Base-by-base conservation (phyloP, 805 yeast genomes). In the Jamesozyma gamospora region DNA sequence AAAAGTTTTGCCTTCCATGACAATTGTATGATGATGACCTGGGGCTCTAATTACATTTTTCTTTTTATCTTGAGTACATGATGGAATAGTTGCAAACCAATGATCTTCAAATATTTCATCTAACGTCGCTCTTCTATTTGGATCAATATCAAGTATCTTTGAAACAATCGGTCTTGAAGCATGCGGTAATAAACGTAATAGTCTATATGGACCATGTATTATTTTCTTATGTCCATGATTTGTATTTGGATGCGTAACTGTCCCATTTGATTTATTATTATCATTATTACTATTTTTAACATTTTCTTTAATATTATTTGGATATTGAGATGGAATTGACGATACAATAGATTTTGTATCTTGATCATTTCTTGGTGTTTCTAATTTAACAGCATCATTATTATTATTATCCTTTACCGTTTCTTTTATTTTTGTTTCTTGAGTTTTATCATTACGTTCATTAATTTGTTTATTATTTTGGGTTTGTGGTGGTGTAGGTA, bases 131-230 rank as follows among this genome's bases (percentile, higher is more conserved):
- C 94, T 70, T 42, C 70, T 64, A 1, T 42, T 41, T 10, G 82
- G 78, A 47, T 82, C 84, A 13, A 80, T 66, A 37, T 69, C 69
- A 21, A 83, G 61, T 77, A 83, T 81, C 42, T 63, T 69, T 18
- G 82, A 77, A 25, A 83, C 67, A 10, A 83, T 66, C 11, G 90
- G 92, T 59, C 94, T 71, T 13, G 92, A 67, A 7, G 90, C 87
- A 58, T 83, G 94, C 4, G 94, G 94, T 28, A 83, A 62, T 37
- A 83, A 64, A 62, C 94, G 73, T 79, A 83, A 75, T 47, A 83
- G 64, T 55, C 94, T 68, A 62, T 83, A 83, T 10, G 92, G 90
- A 6, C 94, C 94, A 52, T 82, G 87, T 18, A 82, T 75, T 45
- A 77, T 79, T 49, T 74, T 75, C 40, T 51, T 57, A 47, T 70